Evolutionary conservation across 768 basidiomycete genomes (phyloP), one percentile per base, ranked within the genome.

Genomic region (Boletales sp.): DNA sequence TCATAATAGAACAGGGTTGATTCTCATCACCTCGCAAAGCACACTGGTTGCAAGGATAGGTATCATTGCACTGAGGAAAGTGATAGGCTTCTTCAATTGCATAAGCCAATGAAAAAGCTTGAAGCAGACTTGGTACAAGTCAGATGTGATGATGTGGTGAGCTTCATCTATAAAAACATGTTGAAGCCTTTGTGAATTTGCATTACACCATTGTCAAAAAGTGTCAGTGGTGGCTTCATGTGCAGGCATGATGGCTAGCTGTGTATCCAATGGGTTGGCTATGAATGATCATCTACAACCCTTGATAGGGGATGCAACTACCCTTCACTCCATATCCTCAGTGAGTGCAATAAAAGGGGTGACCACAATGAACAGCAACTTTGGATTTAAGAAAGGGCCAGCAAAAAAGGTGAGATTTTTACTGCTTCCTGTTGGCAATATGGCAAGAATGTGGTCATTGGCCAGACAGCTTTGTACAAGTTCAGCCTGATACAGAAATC

Each of bases 331-430:
- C 44, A 58, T 47, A 12, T 58, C 57, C 4, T 57, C 56, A 0
- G 50, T 57, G n/a, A 57, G 8, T 0, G 46, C 41, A 1, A 56
- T 30, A 1, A 57, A 53, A 8, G 53, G 53, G 0, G 45, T 47
- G 0, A 57, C 41, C 0, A 57, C 53, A 1, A 57, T 11, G 8
- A 57, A 57, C 11, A 55, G 12, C n/a, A n/a, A n/a, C n/a, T 11
- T 15, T 33, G 0, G 0, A n/a, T n/a, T n/a, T n/a, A 3, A 1
- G 46, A 57, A 1, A 0, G 53, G 32, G 1, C 49, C 49, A 6
- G 21, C 45, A 15, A 57, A 57, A 33, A 58, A 57, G 0, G 55
- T 48, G 0, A 58, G 14, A 11, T 50, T 56, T 34, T 57, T 57
- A 0, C 57, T 44, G 13, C 57, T 57, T 2, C 55, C 41, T 0